Evolutionary conservation across 257 asterid genomes (phyloP), one percentile per base, ranked within the genome.

Genomic region (Salvia hispanica): DNA sequence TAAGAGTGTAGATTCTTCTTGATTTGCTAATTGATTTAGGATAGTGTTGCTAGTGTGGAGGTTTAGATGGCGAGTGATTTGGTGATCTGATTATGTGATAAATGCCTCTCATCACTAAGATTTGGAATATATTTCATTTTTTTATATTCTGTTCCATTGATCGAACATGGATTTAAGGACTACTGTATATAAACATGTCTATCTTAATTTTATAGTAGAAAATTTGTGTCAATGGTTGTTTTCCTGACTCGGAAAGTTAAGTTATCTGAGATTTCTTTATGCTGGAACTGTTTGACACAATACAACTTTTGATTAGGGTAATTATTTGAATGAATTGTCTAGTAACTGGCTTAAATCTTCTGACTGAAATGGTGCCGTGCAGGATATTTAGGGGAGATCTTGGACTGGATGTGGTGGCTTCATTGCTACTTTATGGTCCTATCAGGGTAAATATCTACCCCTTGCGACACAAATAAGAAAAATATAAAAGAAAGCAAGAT

Each of bases 401-500:
- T 68, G 14, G 66, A 76, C 70, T 85, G 79, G 53, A 79, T 82
- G 89, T 51, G 66, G 85, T 54, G 74, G 79, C 66, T 71, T 55
- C 28, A 39, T 52, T 54, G 64, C 58, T 60, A 70, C 63, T 69
- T 46, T 59, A 55, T 78, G 80, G 81, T 84, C 79, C 84, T 78
- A 60, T 77, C 75, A 81, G 82, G 84, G 77, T 78, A 78, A 82
- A 64, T 57, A 46, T 66, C 81, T 73, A 50, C 71, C 72, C 61
- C 62, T 71, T 67, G 34, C 47, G 56, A 58, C 66, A 66, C 65
- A 71, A 64, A 40, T 61, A 74, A 68, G 67, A 57, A 6, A 46
- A 66, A 54, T 39, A 59, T 40, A 40, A 40, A 40, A 40, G 44
- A 40, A 50, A 34, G 43, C 65, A 76, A 76, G 72, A 93, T 93